A percentile compares a stretch with the other conserved stretches of the same genome.
Conservation (phyloP, 164 flowering plant genomes). For the grape (Vitis vinifera) region DNA sequence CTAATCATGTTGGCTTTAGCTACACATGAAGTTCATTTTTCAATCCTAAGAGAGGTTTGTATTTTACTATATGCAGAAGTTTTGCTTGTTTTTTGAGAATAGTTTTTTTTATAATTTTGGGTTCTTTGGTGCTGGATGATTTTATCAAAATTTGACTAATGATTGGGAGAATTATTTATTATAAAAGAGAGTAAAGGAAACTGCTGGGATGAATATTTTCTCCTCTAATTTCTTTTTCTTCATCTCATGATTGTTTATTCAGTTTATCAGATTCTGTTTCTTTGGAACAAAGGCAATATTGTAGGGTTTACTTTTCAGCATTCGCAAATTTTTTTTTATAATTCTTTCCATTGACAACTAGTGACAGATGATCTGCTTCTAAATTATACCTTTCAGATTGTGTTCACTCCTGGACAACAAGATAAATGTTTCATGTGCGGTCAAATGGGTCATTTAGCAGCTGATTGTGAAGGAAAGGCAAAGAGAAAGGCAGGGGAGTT, state of each 20-base stretch:
- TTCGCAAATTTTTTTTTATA: not conserved
- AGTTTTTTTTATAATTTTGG: not conserved
- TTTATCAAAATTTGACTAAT: too few species aligned
- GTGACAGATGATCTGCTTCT: too few species aligned
- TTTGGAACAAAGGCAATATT: not conserved
- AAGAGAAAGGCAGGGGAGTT: constrained; percentile 92
- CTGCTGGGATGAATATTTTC: not conserved
- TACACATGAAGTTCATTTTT: constrained; percentile 96
- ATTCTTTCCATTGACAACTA: too few species aligned
- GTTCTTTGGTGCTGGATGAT: too few species aligned
- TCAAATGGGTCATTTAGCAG: constrained; percentile 96
- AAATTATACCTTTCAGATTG: constrained; percentile 49
- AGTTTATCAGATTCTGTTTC: not conserved
- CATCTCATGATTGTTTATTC: not conserved
- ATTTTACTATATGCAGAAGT: not conserved
- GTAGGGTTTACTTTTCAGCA: not conserved
- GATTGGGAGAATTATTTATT: too few species aligned
- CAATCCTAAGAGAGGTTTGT: constrained; percentile 88
- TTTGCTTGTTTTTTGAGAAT: not conserved
- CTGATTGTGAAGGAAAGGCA: constrained; percentile 90
- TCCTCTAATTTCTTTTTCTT: not conserved
- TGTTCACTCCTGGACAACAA: constrained; percentile 92
- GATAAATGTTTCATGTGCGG: constrained; percentile 97
- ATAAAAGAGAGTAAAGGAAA: too few species aligned
- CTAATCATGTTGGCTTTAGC: constrained; percentile 94